These are phyloP conservation scores for Rhizopus sp. DNA, from an alignment of 371 early-diverging fungal genomes.

Conservation along the genomic window DNA sequence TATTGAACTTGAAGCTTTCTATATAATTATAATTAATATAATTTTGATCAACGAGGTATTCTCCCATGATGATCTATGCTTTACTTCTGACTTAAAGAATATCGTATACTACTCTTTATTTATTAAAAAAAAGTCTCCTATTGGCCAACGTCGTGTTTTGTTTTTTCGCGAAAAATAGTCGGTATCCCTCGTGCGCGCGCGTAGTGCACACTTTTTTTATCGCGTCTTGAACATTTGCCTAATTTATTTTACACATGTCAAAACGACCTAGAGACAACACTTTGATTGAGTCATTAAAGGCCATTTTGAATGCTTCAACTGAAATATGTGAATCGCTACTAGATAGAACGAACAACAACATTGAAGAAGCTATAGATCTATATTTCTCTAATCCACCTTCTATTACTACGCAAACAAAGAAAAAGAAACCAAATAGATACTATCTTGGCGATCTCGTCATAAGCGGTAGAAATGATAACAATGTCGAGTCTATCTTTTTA, in stretches of 20 bases:
- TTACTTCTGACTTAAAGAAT: no score
- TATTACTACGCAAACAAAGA: background rate
- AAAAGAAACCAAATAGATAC: slow-evolving; percentile 6
- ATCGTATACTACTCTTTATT: no score
- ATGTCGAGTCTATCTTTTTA: background rate
- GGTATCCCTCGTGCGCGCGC: no score
- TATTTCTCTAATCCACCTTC: slow-evolving; percentile 19
- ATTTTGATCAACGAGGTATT: no score
- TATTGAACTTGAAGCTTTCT: no score
- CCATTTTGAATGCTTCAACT: slow-evolving; percentile 14
- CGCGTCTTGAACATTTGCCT: no score
- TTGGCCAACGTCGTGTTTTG: no score
- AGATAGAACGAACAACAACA: slow-evolving; percentile 24
- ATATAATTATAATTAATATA: no score
- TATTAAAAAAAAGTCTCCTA: no score
- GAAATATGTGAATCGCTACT: slow-evolving; percentile 8
- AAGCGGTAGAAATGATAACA: slow-evolving; percentile 24
- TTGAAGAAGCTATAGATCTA: slow-evolving; percentile 24
- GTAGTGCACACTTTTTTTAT: no score
- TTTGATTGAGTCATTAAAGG: slow-evolving; percentile 10
- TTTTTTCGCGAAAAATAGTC: no score
- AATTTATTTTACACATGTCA: slow-evolving; percentile 6
- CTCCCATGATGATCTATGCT: no score
- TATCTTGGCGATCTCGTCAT: slow-evolving; percentile 43
- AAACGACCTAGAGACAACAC: slow-evolving; percentile 21